These are phyloP conservation scores for Prunus mira DNA, from an alignment of 306 rosid genomes.

Conservation along the genomic window DNA sequence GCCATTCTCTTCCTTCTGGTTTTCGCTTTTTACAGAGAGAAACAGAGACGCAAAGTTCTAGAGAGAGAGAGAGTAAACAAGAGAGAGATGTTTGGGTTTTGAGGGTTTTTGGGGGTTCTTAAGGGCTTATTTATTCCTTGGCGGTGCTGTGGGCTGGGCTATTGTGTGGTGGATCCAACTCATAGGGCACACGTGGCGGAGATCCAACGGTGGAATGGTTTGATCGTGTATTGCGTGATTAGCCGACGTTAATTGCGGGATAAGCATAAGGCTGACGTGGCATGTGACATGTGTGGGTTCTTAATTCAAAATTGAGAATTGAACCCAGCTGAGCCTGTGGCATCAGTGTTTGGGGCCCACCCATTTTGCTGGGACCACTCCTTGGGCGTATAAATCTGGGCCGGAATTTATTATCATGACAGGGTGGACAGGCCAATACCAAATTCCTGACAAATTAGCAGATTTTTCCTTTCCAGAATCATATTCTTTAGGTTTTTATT, in stretches of 20 bases:
- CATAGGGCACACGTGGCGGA: slow-evolving; percentile 35
- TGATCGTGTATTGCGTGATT: not conserved
- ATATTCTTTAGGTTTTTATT: not conserved
- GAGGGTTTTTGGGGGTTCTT: not conserved
- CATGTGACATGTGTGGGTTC: not conserved
- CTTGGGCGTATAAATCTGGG: not conserved
- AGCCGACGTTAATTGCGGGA: slow-evolving; percentile 36
- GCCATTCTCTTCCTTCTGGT: slow-evolving; percentile 31
- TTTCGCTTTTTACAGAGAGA: not conserved
- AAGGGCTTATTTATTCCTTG: not conserved
- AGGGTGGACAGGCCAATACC: not conserved
- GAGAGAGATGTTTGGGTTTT: not conserved
- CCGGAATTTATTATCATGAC: not conserved
- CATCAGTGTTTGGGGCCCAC: not conserved
- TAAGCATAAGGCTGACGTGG: slow-evolving; percentile 17
- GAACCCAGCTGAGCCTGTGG: too few relatives aligned
- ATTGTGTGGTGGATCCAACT: slow-evolving; percentile 28
- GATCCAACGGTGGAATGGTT: not conserved
- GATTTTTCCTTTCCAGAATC: not conserved
- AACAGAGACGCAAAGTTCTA: not conserved
- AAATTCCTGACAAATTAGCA: not conserved
- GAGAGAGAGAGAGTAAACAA: not conserved
- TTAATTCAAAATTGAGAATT: not conserved
- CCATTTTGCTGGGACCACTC: not conserved
- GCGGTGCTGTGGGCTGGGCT: not conserved